A percentile compares a stretch with the other conserved stretches of the same genome.
Evolutionary conservation across 2,329 filamentous ascomycete genomes (phyloP).

Genomic region (Xylaria sp.): DNA sequence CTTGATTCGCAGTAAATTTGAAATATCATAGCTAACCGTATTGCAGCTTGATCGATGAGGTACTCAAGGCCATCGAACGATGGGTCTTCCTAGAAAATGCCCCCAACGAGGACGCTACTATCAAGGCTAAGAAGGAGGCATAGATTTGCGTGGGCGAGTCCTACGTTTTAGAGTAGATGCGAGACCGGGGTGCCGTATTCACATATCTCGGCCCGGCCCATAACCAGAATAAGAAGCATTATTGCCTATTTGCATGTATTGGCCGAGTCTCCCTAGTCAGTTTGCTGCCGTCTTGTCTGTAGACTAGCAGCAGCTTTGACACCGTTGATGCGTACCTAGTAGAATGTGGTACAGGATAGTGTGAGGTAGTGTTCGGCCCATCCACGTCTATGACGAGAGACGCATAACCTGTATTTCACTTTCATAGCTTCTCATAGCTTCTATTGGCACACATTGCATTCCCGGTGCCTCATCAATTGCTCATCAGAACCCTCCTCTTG

Average conservation of each 20-base stretch:
- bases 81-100: constrained; percentile 54
- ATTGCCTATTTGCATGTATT: constrained; percentile 7
- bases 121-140: constrained; percentile 48
- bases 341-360: constrained; percentile 25
- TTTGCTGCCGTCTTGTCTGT: constrained; percentile 1
- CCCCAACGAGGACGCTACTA: constrained; percentile 33
- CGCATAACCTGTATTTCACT: not conserved
- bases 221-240: constrained; percentile 12
- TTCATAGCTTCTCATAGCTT: not conserved
- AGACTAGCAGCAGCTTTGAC: constrained; percentile 9
- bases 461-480: not conserved
- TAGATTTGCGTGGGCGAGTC: constrained; percentile 33
- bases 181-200: constrained; percentile 25
- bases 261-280: not conserved
- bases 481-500: not conserved
- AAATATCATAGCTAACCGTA: constrained; percentile 18
- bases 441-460: constrained; percentile 5
- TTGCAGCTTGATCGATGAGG: constrained; percentile 70
- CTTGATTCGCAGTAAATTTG: too few relatives aligned
- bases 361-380: constrained; percentile 13
- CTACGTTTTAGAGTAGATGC: constrained; percentile 22
- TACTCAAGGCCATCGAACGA: constrained; percentile 73
- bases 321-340: constrained; percentile 4
- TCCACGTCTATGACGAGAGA: constrained; percentile 9
- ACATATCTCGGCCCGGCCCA: constrained; percentile 5